Conservation (phyloP, 2,329 filamentous ascomycete species). For the Colletotrichum echinochloae region DNA sequence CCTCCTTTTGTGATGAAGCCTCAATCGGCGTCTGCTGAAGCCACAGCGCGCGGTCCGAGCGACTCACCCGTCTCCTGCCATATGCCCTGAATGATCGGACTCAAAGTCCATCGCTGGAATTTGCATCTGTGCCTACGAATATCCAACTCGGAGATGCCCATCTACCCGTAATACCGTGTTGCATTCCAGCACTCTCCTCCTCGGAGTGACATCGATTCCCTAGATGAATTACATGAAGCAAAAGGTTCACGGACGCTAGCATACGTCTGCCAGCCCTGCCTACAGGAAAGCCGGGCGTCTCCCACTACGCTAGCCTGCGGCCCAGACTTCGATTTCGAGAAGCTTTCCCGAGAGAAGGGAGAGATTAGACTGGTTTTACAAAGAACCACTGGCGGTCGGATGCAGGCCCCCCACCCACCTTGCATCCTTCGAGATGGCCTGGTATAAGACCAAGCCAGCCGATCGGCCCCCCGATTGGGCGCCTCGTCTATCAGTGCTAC, state of each 20-base stretch:
- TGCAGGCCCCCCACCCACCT: constrained; percentile 13
- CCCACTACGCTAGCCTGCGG: constrained; percentile 18
- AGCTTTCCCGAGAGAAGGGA: constrained; percentile 24
- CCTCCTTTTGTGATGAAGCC: not conserved
- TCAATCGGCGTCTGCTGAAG: constrained; percentile 6
- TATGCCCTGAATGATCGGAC: not conserved
- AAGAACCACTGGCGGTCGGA: constrained; percentile 8
- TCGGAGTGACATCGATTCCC: too few species aligned
- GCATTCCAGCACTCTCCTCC: not conserved
- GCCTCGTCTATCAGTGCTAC: not conserved
- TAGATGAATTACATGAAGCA: not conserved
- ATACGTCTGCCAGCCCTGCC: too few species aligned
- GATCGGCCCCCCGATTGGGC: constrained; percentile 28
- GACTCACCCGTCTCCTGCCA: not conserved
- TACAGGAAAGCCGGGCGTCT: constrained; percentile 25
- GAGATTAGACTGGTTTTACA: not conserved
- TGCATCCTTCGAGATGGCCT: constrained; percentile 20
- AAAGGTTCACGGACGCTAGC: not conserved
- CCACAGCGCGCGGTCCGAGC: constrained; percentile 1
- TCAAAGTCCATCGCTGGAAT: not conserved
- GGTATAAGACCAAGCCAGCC: constrained; percentile 1
- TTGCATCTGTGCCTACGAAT: not conserved
- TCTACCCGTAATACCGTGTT: not conserved
- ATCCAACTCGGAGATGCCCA: not conserved
- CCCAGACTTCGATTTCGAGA: constrained; percentile 23